Conservation (phyloP, 495 filamentous ascomycete genomes). For the Pyrenula aspistea region DNA sequence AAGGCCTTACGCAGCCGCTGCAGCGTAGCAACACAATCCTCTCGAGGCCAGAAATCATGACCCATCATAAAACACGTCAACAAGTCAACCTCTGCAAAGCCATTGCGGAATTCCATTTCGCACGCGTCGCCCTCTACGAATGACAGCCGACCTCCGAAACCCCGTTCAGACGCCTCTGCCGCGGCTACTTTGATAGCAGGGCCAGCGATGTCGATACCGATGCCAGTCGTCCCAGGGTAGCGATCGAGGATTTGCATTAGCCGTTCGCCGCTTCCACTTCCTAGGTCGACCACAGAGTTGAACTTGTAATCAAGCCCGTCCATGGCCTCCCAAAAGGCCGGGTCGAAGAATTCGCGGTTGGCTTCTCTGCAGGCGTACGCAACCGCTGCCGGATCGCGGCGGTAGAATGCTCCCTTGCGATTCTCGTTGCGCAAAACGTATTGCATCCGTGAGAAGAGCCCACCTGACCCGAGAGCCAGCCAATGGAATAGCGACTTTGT, state of each 20-base stretch:
- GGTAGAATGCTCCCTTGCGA: neutral
- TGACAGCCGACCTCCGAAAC: neutral
- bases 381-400: neutral
- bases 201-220: neutral
- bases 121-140: neutral
- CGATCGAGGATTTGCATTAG: neutral
- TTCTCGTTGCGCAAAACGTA: neutral
- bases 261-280: neutral
- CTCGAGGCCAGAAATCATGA: neutral
- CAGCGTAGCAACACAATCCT: neutral
- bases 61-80: neutral
- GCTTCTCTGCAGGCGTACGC: neutral
- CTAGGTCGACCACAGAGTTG: neutral
- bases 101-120: neutral
- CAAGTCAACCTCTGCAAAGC: neutral
- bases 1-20: neutral
- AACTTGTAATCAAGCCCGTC: neutral
- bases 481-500: neutral
- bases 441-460: neutral
- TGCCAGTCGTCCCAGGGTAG: neutral
- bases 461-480: neutral
- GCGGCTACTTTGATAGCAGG: neutral
- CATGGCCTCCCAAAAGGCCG: neutral
- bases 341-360: neutral
- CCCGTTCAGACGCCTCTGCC: neutral